Percentiles rank a stretch among this genome's conserved stretches.
Evolutionary conservation across 2,329 filamentous ascomycete genomes (phyloP).

Genomic region (Ceratocystis diversiconidia): DNA sequence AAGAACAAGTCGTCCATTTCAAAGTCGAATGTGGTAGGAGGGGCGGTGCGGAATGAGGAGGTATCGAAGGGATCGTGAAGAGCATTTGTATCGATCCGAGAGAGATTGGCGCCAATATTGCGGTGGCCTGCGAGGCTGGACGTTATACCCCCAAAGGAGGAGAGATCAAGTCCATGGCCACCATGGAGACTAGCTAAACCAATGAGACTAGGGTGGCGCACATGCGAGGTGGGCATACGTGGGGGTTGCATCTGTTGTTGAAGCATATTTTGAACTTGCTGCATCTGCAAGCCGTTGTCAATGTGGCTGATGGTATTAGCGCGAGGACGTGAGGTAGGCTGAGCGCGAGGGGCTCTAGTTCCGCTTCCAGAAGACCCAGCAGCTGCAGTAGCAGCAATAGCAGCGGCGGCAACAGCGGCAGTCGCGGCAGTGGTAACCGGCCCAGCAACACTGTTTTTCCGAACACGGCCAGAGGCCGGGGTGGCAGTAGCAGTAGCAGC

Average conservation of each 20-base stretch:
- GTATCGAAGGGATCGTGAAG: slow-evolving; percentile 27
- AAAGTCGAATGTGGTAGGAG: slow-evolving; percentile 52
- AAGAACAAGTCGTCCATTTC: slow-evolving; percentile 58
- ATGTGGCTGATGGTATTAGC: slow-evolving; percentile 96
- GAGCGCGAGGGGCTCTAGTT: not conserved
- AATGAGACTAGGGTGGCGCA: slow-evolving; percentile 60
- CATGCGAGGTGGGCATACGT: slow-evolving; percentile 41
- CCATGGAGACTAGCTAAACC: slow-evolving; percentile 44
- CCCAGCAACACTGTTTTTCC: slow-evolving; percentile 80
- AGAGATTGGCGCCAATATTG: slow-evolving; percentile 50
- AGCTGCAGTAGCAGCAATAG: slow-evolving; percentile 33
- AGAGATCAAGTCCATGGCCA: slow-evolving; percentile 36
- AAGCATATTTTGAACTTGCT: slow-evolving; percentile 48
- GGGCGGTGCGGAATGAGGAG: slow-evolving; percentile 54
- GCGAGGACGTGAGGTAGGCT: slow-evolving; percentile 44
- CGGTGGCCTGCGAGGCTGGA: slow-evolving; percentile 47
- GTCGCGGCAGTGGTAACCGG: slow-evolving; percentile 30
- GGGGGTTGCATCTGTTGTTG: slow-evolving; percentile 30
- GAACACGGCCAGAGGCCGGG: slow-evolving; percentile 49
- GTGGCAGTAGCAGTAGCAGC: slow-evolving; percentile 55
- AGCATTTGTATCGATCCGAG: slow-evolving; percentile 69
- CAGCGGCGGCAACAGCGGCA: slow-evolving; percentile 33
- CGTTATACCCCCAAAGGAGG: slow-evolving; percentile 64
- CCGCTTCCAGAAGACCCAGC: not conserved
- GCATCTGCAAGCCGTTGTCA: slow-evolving; percentile 54